Percentiles rank a stretch among this genome's conserved stretches.
These are phyloP conservation scores for Lizonia empirigonia DNA, from an alignment of 2,329 filamentous ascomycete genomes.

Conservation along the genomic window DNA sequence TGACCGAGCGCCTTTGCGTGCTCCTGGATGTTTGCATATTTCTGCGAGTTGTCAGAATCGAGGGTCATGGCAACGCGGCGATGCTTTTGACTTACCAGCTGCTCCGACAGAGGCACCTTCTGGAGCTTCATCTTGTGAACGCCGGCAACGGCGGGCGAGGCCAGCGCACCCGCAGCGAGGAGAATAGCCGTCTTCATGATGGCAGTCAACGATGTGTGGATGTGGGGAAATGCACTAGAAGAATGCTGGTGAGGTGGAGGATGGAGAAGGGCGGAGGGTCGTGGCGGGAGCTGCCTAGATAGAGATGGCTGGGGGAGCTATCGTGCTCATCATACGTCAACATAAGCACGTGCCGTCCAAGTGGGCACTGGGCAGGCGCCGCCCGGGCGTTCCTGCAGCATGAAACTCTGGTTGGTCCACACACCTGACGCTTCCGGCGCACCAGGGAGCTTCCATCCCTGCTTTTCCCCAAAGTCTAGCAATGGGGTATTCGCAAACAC, in stretches of 20 bases:
- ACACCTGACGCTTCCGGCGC: conserved; percentile 14
- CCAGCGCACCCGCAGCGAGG: conserved; percentile 77
- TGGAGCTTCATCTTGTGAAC: conserved; percentile 97
- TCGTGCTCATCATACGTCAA: conserved; percentile 1
- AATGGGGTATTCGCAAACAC: too few relatives aligned
- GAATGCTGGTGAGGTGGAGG: conserved; percentile 20
- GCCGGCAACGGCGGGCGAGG: conserved; percentile 81
- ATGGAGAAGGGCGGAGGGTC: conserved; percentile 22
- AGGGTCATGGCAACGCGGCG: conserved; percentile 11
- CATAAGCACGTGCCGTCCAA: too few relatives aligned
- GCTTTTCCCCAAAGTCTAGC: conserved; percentile 4
- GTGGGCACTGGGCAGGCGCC: too few relatives aligned
- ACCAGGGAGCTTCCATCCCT: conserved; percentile 6
- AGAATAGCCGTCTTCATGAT: conserved; percentile 85
- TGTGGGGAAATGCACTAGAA: conserved; percentile 17
- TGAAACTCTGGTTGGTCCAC: conserved; percentile 3
- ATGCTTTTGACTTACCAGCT: conserved; percentile 71
- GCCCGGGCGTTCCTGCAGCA: conserved; percentile 16
- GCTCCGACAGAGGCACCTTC: conserved; percentile 91
- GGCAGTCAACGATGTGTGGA: conserved; percentile 21
- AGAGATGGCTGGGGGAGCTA: conserved; percentile 10
- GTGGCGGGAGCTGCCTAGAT: conserved; percentile 21
- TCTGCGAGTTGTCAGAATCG: conserved; percentile 56
- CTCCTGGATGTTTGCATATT: conserved; percentile 76
- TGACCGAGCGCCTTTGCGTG: conserved; percentile 85